Conservation (phyloP, 345 rosid genomes). For the Euphorbia lathyris region DNA sequence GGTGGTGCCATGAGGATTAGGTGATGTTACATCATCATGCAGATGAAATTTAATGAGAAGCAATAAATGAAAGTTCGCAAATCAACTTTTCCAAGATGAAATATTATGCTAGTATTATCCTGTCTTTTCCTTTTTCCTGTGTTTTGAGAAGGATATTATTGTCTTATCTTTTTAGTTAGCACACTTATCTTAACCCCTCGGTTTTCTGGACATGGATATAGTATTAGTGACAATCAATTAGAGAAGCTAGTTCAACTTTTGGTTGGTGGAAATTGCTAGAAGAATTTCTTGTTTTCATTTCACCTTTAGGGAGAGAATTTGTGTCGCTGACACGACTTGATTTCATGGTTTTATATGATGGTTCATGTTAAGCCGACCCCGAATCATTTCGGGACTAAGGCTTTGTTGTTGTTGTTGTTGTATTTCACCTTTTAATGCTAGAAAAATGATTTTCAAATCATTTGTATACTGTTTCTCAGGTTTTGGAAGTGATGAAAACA, state of each 20-base stretch:
- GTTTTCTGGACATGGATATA: background rate
- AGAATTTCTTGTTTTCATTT: background rate
- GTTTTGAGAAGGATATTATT: background rate
- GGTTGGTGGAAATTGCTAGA: constrained; percentile 4
- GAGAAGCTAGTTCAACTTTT: constrained; percentile 4
- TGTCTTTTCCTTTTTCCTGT: background rate
- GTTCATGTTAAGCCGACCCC: too few species aligned
- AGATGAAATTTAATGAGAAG: background rate
- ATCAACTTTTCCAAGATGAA: background rate
- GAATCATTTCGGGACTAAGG: too few species aligned
- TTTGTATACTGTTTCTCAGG: constrained; percentile 39
- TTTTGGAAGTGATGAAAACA: constrained; percentile 62
- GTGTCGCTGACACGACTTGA: too few species aligned
- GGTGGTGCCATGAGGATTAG: background rate
- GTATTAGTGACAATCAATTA: background rate
- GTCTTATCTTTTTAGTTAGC: background rate
- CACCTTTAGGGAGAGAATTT: too few species aligned
- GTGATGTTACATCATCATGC: background rate
- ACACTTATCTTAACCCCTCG: background rate
- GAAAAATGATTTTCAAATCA: constrained; percentile 5
- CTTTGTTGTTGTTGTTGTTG: too few species aligned
- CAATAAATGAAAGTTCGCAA: background rate
- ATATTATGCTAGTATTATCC: background rate
- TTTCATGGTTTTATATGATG: too few species aligned
- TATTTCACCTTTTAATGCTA: background rate